Evolutionary conservation across 495 filamentous ascomycete genomes (phyloP).

Genomic region (Lophium mytilinum): DNA sequence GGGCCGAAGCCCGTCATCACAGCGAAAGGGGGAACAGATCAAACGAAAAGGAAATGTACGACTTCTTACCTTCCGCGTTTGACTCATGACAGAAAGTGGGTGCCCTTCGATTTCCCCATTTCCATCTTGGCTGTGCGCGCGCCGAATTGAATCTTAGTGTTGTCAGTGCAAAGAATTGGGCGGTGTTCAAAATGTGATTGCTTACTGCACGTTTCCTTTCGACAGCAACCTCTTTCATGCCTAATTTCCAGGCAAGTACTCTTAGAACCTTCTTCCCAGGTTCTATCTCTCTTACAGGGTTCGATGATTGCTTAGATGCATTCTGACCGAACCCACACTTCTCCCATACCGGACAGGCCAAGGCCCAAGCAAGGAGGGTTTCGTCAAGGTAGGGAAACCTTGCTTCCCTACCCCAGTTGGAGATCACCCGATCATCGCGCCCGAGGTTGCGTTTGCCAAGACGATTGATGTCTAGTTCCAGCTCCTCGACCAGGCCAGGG

Average conservation of each 20-base stretch:
- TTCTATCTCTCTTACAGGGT: slow-evolving; percentile 44
- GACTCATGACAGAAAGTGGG: slow-evolving; percentile 19
- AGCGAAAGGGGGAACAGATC: not conserved
- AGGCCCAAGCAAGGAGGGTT: slow-evolving; percentile 69
- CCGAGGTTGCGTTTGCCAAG: slow-evolving; percentile 91
- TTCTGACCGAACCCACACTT: slow-evolving; percentile 68
- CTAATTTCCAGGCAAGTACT: slow-evolving; percentile 66
- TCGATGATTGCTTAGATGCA: not conserved
- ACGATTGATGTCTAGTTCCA: slow-evolving; percentile 76
- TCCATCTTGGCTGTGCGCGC: slow-evolving; percentile 40
- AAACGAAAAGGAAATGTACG: not conserved
- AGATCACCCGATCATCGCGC: slow-evolving; percentile 83
- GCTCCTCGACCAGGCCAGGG: slow-evolving; percentile 66
- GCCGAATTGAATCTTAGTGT: slow-evolving; percentile 34
- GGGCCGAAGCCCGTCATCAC: slow-evolving; percentile 11
- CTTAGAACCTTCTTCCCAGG: slow-evolving; percentile 74
- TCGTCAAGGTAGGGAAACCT: slow-evolving; percentile 93
- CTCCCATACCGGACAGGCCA: slow-evolving; percentile 63
- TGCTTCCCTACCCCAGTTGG: slow-evolving; percentile 82
- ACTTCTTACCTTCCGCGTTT: not conserved
- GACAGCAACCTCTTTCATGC: slow-evolving; percentile 57
- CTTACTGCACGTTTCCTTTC: slow-evolving; percentile 83
- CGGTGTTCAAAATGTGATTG: not conserved
- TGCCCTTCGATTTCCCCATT: slow-evolving; percentile 34
- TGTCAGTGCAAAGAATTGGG: not conserved